A percentile compares a stretch with the other conserved stretches of the same genome.
phyloP scores from a whole-genome alignment of 768 basidiomycete species.

The Paxillus ammoniavirescens region DNA sequence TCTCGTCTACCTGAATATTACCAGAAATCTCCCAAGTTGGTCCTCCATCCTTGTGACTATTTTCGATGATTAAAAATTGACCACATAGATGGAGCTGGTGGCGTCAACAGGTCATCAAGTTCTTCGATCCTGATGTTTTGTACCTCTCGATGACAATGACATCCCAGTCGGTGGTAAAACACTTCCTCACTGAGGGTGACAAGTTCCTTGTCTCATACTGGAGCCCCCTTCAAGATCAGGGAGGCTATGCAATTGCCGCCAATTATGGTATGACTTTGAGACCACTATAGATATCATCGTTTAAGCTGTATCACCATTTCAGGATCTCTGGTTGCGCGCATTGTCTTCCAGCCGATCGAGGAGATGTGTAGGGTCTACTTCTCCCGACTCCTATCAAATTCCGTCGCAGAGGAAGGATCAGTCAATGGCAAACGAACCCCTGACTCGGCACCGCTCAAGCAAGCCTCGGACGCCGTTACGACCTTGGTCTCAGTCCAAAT shows the following conservation, averaged over 20 bases:
- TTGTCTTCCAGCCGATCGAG: slow-evolving; percentile 94
- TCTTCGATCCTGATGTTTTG: slow-evolving; percentile 49
- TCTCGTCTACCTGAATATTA: slow-evolving; percentile 22
- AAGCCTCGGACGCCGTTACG: slow-evolving; percentile 51
- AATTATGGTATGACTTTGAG: slow-evolving; percentile 74
- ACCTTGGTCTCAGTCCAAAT: slow-evolving; percentile 67
- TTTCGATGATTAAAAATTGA: not conserved
- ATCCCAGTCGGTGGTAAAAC: slow-evolving; percentile 86
- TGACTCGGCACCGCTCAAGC: slow-evolving; percentile 21
- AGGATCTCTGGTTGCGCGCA: slow-evolving; percentile 92
- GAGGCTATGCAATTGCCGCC: slow-evolving; percentile 91
- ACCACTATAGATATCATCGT: not conserved
- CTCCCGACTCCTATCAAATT: slow-evolving; percentile 55
- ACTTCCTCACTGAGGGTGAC: slow-evolving; percentile 94
- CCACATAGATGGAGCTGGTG: slow-evolving; percentile 4
- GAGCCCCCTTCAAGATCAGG: slow-evolving; percentile 84
- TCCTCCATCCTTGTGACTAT: not conserved
- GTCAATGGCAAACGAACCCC: not conserved
- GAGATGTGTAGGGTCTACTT: slow-evolving; percentile 90
- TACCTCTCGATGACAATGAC: slow-evolving; percentile 81
- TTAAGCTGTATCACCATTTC: slow-evolving; percentile 3
- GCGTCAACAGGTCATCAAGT: slow-evolving; percentile 16
- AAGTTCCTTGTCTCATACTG: slow-evolving; percentile 84
- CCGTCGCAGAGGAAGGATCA: slow-evolving; percentile 5
- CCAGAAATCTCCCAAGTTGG: slow-evolving; percentile 15